phyloP scores from a whole-genome alignment of 306 rosid genomes.

The Pueraria montana region DNA sequence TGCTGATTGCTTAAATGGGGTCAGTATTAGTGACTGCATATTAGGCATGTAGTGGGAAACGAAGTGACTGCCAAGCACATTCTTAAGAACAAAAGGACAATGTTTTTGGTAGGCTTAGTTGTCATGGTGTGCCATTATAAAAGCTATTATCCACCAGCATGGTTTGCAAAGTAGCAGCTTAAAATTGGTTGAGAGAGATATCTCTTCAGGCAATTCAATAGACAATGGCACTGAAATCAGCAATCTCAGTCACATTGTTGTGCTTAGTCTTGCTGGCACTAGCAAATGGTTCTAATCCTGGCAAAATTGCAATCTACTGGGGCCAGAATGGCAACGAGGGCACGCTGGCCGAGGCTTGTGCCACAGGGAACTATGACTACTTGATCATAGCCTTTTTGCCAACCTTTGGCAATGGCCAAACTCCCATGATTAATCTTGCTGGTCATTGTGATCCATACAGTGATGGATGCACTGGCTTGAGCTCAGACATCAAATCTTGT shows the following conservation, averaged over 20 bases:
- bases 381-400: constrained; percentile 56
- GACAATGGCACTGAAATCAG: constrained; percentile 39
- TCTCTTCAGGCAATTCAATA: not conserved
- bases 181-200: not conserved
- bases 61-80: constrained; percentile 40
- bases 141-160: constrained; percentile 31
- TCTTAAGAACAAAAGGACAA: not conserved
- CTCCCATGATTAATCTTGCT: not conserved
- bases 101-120: not conserved
- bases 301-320: constrained; percentile 55
- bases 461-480: constrained; percentile 4
- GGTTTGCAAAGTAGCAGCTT: constrained; percentile 17
- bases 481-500: not conserved
- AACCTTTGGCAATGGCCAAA: constrained; percentile 54
- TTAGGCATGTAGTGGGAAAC: constrained; percentile 8
- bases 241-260: constrained; percentile 37
- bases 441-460: not conserved
- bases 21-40: constrained; percentile 1
- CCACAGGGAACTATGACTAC: constrained; percentile 51
- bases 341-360: constrained; percentile 48
- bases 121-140: constrained; percentile 33
- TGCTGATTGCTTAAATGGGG: not conserved
- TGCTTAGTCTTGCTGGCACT: constrained; percentile 42
- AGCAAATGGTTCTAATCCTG: constrained; percentile 41
- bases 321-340: constrained; percentile 60